Conservation (phyloP, 1,284 basidiomycete genomes). For the Ustilago esculenta region DNA sequence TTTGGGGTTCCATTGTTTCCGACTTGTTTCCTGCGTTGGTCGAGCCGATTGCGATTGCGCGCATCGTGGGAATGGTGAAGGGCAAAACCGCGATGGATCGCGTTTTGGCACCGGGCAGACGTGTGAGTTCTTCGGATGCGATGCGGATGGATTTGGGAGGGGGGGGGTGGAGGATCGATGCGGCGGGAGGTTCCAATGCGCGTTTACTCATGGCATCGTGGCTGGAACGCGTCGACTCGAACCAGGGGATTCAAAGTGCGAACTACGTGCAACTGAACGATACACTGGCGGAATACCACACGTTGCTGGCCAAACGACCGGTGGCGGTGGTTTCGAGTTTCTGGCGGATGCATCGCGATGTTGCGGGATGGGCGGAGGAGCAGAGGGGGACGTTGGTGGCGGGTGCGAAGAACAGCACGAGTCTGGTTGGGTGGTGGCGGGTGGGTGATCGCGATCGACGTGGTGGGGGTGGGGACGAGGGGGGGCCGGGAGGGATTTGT, state of each 20-base stretch:
- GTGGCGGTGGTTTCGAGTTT: slow-evolving; percentile 53
- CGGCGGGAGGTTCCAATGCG: slow-evolving; percentile 41
- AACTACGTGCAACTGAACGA: slow-evolving; percentile 33
- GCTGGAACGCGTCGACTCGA: slow-evolving; percentile 50
- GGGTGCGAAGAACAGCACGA: slow-evolving; percentile 30
- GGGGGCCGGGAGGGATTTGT: slow-evolving; percentile 49
- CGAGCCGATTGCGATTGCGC: slow-evolving; percentile 41
- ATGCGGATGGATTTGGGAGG: slow-evolving; percentile 40
- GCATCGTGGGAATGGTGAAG: slow-evolving; percentile 43
- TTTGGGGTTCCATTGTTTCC: slow-evolving; percentile 35
- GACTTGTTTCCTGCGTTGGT: slow-evolving; percentile 48
- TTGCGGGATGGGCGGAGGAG: slow-evolving; percentile 47
- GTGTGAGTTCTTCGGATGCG: too few relatives aligned
- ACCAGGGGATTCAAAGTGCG: slow-evolving; percentile 31
- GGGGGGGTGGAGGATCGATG: slow-evolving; percentile 43
- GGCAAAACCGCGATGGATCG: slow-evolving; percentile 44
- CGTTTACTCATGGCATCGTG: slow-evolving; percentile 43
- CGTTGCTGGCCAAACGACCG: slow-evolving; percentile 32
- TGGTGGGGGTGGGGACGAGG: slow-evolving; percentile 45
- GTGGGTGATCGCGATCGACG: slow-evolving; percentile 35
- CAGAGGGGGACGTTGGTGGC: slow-evolving; percentile 36
- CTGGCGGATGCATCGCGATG: slow-evolving; percentile 52
- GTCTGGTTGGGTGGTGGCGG: slow-evolving; percentile 57
- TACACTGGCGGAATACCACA: slow-evolving; percentile 10
- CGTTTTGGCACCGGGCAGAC: slow-evolving; percentile 50